phyloP scores from a whole-genome alignment of 1,284 basidiomycete species.

The Golubevia sp. region DNA sequence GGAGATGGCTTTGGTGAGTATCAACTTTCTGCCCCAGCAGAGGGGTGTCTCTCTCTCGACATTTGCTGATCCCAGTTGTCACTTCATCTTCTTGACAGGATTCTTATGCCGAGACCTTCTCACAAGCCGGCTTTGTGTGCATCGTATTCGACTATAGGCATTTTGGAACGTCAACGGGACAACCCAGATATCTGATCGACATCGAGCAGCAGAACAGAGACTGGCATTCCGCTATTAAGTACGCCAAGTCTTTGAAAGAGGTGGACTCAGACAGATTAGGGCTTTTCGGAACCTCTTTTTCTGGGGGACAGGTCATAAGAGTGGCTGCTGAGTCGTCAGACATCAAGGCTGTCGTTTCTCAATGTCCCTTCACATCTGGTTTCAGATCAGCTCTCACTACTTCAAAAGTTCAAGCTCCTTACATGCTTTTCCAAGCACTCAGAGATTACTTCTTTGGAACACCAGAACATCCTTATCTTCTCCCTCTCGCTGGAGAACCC shows the following conservation, averaged over 20 bases:
- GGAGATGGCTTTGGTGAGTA: conserved; percentile 25
- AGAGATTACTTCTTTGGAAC: conserved; percentile 26
- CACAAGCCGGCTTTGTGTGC: conserved; percentile 24
- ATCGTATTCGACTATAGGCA: conserved; percentile 45
- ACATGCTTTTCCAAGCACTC: conserved; percentile 8
- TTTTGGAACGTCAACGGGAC: conserved; percentile 22
- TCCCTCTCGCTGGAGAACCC: conserved; percentile 23
- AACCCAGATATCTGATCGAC: conserved; percentile 37
- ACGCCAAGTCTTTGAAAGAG: conserved; percentile 12
- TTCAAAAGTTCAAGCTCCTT: conserved; percentile 12
- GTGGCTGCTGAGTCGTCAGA: conserved; percentile 20
- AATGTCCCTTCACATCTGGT: conserved; percentile 50
- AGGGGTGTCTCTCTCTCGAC: too few relatives aligned
- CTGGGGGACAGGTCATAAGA: conserved; percentile 41
- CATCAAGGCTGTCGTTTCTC: conserved; percentile 34
- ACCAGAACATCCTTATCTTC: conserved; percentile 14
- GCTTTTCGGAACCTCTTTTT: conserved; percentile 40
- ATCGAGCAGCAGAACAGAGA: conserved; percentile 28
- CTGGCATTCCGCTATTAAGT: conserved; percentile 30
- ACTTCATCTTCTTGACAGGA: conserved; percentile 5
- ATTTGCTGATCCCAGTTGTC: too few relatives aligned
- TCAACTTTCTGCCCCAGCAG: too few relatives aligned
- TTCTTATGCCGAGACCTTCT: conserved; percentile 21
- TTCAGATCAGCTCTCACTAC: conserved; percentile 16
- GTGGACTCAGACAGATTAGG: conserved; percentile 32